phyloP scores from a whole-genome alignment of 805 yeast species.

The Saccharomyces paradoxus region DNA sequence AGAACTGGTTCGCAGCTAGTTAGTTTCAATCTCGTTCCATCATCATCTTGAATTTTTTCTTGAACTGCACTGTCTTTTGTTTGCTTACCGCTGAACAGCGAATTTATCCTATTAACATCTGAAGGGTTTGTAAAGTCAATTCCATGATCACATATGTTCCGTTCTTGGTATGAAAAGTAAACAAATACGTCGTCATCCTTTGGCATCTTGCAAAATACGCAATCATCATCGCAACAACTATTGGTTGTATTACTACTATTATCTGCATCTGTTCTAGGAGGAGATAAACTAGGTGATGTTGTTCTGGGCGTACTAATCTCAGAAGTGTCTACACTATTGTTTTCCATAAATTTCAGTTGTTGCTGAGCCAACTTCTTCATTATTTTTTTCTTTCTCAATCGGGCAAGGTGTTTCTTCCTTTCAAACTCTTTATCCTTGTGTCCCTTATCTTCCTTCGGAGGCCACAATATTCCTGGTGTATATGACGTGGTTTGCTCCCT shows the following conservation, averaged over 20 bases:
- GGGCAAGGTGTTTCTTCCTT: constrained; percentile 59
- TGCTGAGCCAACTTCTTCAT: constrained; percentile 74
- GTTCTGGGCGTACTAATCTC: constrained; percentile 10
- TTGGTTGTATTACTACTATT: neutral
- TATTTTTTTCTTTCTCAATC: constrained; percentile 58
- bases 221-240: constrained; percentile 15
- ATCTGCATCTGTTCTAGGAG: neutral
- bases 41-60: neutral
- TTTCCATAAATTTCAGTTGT: constrained; percentile 65
- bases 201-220: constrained; percentile 29
- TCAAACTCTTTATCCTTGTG: constrained; percentile 38
- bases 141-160: constrained; percentile 20
- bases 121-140: constrained; percentile 21
- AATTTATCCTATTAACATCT: constrained; percentile 1
- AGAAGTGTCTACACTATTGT: constrained; percentile 31
- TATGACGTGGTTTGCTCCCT: constrained; percentile 33
- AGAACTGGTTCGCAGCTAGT: constrained; percentile 22
- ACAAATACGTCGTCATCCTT: constrained; percentile 24
- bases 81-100: neutral
- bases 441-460: constrained; percentile 19
- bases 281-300: neutral
- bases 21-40: constrained; percentile 32
- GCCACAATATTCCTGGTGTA: constrained; percentile 20
- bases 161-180: constrained; percentile 26
- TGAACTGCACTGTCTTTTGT: neutral